Percentiles rank a stretch among this genome's conserved stretches.
Conservation (phyloP, 805 yeast genomes). For the Yamadazyma takamatsuzukensis region DNA sequence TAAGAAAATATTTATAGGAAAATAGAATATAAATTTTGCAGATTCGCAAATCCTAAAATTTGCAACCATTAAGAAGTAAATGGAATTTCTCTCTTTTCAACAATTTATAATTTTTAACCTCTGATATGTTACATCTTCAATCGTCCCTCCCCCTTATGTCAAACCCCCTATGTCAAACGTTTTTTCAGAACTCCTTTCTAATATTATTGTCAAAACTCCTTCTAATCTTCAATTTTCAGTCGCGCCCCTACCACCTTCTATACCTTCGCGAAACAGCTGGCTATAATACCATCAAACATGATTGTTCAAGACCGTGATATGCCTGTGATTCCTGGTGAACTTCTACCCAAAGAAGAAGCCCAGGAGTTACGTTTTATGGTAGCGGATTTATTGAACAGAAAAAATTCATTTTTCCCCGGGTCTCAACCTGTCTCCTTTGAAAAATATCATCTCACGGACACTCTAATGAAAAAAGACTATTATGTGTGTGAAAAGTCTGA, state of each 20-base stretch:
- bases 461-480: slow-evolving; percentile 69
- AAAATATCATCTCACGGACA: slow-evolving; percentile 62
- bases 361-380: slow-evolving; percentile 66
- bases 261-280: no score
- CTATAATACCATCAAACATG: no score
- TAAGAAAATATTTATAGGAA: no score
- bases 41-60: background rate
- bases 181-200: no score
- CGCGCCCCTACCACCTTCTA: no score
- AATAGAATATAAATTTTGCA: no score
- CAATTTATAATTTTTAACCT: no score
- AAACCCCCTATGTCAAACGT: no score
- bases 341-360: slow-evolving; percentile 69
- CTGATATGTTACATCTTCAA: no score
- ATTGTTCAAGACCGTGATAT: slow-evolving; percentile 49
- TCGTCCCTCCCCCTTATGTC: no score
- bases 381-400: slow-evolving; percentile 54
- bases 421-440: slow-evolving; percentile 94
- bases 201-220: no score
- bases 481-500: slow-evolving; percentile 95
- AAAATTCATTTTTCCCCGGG: slow-evolving; percentile 72
- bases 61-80: background rate
- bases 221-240: no score
- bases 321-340: slow-evolving; percentile 84
- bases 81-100: background rate